A percentile compares a stretch with the other conserved stretches of the same genome.
phyloP scores from a whole-genome alignment of 805 yeast species.

The Lipomyces starkeyi region DNA sequence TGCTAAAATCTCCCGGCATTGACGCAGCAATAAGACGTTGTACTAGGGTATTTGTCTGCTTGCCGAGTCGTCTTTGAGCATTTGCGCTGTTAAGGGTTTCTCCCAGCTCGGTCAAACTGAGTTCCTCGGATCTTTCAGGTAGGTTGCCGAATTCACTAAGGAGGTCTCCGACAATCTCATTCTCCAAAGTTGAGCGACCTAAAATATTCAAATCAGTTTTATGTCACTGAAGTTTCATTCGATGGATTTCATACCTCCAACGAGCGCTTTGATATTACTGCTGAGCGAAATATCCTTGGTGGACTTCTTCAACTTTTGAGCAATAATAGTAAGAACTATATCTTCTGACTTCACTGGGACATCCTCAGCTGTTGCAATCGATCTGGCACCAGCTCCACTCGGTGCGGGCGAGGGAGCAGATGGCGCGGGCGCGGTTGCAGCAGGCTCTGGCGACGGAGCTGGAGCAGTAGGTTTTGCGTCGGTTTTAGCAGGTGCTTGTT shows the following conservation, averaged over 20 bases:
- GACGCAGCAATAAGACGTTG: slow-evolving; percentile 92
- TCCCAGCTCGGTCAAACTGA: slow-evolving; percentile 92
- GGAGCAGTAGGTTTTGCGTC: slow-evolving; percentile 53
- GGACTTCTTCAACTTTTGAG: slow-evolving; percentile 91
- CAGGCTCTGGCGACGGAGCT: slow-evolving; percentile 60
- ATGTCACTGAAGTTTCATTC: too few species aligned
- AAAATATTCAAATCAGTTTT: too few species aligned
- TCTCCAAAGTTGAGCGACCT: slow-evolving; percentile 81
- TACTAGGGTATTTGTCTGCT: slow-evolving; percentile 84
- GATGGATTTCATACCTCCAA: slow-evolving; percentile 74
- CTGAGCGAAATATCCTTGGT: slow-evolving; percentile 81
- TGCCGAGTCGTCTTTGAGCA: slow-evolving; percentile 86
- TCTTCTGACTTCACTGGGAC: slow-evolving; percentile 84
- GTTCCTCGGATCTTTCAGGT: slow-evolving; percentile 98
- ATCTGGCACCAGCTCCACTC: slow-evolving; percentile 77
- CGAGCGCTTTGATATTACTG: slow-evolving; percentile 94
- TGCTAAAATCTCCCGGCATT: slow-evolving; percentile 99
- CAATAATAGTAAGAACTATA: slow-evolving; percentile 84
- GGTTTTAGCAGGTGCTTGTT: not conserved
- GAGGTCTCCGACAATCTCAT: slow-evolving; percentile 95
- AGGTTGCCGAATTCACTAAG: slow-evolving; percentile 97
- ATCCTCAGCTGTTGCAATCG: slow-evolving; percentile 65
- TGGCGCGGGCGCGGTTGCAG: slow-evolving; percentile 61
- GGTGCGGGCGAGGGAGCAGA: slow-evolving; percentile 69
- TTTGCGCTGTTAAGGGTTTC: slow-evolving; percentile 85